These are phyloP conservation scores for Dipteronia dyeriana DNA, from an alignment of 345 rosid species.

Conservation along the genomic window DNA sequence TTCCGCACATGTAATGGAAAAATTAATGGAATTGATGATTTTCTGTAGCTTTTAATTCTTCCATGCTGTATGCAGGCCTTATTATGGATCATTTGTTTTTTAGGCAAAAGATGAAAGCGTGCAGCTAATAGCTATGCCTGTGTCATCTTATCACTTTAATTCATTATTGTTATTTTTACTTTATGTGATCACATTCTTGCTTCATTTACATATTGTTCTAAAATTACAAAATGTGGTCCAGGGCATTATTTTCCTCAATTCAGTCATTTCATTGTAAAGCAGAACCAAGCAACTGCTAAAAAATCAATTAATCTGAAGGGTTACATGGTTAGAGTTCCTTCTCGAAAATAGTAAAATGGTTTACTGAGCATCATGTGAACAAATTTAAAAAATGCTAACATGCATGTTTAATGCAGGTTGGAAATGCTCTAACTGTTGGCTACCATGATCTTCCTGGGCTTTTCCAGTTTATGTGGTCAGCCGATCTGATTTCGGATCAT, in stretches of 20 bases:
- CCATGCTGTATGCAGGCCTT: no score
- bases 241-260: constrained; percentile 97
- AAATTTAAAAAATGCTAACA: constrained; percentile 10
- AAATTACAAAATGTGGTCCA: constrained; percentile 28
- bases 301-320: constrained; percentile 75
- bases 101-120: neutral
- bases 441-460: constrained; percentile 72
- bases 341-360: neutral
- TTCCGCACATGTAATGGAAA: neutral
- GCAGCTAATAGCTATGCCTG: neutral
- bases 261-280: constrained; percentile 67
- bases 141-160: neutral
- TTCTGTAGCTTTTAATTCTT: neutral
- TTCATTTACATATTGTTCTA: constrained; percentile 11
- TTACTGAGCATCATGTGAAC: neutral
- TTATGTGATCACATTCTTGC: constrained; percentile 4
- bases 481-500: constrained; percentile 88
- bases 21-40: neutral
- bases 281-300: constrained; percentile 50
- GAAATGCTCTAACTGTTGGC: constrained; percentile 90
- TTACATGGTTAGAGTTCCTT: constrained; percentile 60
- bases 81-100: no score
- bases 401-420: constrained; percentile 60
- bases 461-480: constrained; percentile 81
- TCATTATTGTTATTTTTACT: neutral